Evolutionary conservation across 2,329 filamentous ascomycete genomes (phyloP).

Genomic region (Scedosporium dehoogii): DNA sequence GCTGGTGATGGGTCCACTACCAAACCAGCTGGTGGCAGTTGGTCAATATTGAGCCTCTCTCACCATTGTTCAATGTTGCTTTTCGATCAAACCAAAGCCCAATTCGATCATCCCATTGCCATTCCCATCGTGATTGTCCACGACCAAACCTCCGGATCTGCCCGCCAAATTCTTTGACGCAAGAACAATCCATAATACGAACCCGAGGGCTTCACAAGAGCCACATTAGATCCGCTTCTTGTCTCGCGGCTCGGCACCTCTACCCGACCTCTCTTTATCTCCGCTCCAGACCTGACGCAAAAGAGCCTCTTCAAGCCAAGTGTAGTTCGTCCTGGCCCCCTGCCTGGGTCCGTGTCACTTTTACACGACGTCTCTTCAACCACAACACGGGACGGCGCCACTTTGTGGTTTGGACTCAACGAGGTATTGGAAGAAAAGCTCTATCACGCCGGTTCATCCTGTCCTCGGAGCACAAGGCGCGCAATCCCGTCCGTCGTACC

Average conservation of each 20-base stretch:
- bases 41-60: too few species aligned
- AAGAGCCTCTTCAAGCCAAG: background rate
- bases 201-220: background rate
- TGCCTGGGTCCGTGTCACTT: background rate
- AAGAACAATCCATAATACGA: background rate
- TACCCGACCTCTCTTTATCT: background rate
- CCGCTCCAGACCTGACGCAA: background rate
- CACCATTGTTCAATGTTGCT: too few species aligned
- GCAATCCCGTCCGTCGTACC: background rate
- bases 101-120: too few species aligned
- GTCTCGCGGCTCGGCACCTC: background rate
- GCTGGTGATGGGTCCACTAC: too few species aligned
- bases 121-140: too few species aligned
- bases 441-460: too few species aligned
- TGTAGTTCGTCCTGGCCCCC: background rate
- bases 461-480: background rate
- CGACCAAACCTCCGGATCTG: background rate
- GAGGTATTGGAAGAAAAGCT: too few species aligned
- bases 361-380: background rate
- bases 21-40: too few species aligned
- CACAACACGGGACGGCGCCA: background rate
- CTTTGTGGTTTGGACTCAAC: too few species aligned
- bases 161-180: background rate
- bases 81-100: too few species aligned
- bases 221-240: background rate